Evolutionary conservation across 1,139 yeast species (phyloP).

Genomic region (Pichia sp.): DNA sequence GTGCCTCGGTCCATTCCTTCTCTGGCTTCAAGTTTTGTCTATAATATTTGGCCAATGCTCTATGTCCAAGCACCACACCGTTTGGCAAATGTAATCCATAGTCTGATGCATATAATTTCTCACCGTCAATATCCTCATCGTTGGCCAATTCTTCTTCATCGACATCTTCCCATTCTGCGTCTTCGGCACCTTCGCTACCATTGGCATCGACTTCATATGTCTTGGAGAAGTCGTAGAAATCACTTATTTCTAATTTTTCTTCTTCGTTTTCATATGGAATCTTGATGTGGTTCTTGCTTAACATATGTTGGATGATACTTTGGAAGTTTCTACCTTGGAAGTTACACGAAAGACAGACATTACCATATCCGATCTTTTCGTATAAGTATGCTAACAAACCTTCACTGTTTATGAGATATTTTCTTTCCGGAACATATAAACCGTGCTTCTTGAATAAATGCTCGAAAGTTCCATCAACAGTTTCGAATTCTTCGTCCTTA

Average conservation of each 20-base stretch:
- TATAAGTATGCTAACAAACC: conserved; percentile 77
- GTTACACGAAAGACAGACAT: conserved; percentile 77
- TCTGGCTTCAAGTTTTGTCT: conserved; percentile 83
- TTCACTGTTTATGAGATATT: conserved; percentile 61
- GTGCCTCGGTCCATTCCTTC: conserved; percentile 75
- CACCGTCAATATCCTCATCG: conserved; percentile 38
- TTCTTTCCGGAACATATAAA: conserved; percentile 79
- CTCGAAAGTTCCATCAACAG: conserved; percentile 59
- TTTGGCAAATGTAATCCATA: conserved; percentile 81
- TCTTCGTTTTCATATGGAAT: conserved; percentile 86
- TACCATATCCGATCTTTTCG: conserved; percentile 83
- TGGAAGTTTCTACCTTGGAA: conserved; percentile 83
- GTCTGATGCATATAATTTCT: conserved; percentile 57
- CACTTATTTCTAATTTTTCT: conserved; percentile 76
- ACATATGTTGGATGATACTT: conserved; percentile 90
- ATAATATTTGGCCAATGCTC: conserved; percentile 83
- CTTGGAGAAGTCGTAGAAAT: conserved; percentile 82
- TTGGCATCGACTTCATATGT: conserved; percentile 48
- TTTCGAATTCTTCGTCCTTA: conserved; percentile 41
- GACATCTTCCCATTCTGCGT: conserved; percentile 40
- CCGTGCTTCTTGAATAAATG: conserved; percentile 85
- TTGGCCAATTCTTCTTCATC: conserved; percentile 40
- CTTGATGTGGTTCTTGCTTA: conserved; percentile 79
- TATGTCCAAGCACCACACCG: conserved; percentile 86
- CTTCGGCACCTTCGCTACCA: conserved; percentile 40